A percentile compares a stretch with the other conserved stretches of the same genome.
Evolutionary conservation across 306 rosid species (phyloP).

Genomic region (Neltuma alba): DNA sequence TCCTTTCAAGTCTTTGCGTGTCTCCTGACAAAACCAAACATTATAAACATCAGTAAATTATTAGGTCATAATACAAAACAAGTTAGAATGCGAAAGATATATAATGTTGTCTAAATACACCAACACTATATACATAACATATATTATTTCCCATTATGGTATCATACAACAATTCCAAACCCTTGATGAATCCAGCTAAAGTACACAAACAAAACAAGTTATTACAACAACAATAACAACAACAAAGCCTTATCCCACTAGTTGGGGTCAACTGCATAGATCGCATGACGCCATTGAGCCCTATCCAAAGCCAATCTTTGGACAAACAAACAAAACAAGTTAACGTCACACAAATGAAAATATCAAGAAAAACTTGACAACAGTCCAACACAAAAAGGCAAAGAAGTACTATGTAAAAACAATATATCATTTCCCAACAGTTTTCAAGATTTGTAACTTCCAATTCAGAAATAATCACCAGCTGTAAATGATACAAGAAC

Average conservation of each 20-base stretch:
- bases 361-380: constrained; percentile 7
- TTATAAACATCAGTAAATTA: constrained; percentile 28
- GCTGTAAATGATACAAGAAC: not conserved
- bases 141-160: not conserved
- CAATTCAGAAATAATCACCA: constrained; percentile 9
- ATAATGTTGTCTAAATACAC: not conserved
- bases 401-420: not conserved
- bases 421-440: constrained; percentile 5
- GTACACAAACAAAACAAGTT: not conserved
- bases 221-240: too few relatives aligned
- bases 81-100: not conserved
- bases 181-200: not conserved
- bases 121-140: constrained; percentile 1
- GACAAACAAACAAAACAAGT: not conserved
- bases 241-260: too few relatives aligned
- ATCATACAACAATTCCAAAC: not conserved
- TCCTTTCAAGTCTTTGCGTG: constrained; percentile 46
- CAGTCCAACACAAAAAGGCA: not conserved
- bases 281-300: too few relatives aligned
- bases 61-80: not conserved
- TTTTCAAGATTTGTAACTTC: not conserved
- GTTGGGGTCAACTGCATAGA: too few relatives aligned
- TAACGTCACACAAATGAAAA: not conserved
- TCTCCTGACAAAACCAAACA: constrained; percentile 56
- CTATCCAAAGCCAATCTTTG: too few relatives aligned